Base-by-base conservation (phyloP, 2,329 filamentous ascomycete genomes). In the Trichoderma polysporum region DNA sequence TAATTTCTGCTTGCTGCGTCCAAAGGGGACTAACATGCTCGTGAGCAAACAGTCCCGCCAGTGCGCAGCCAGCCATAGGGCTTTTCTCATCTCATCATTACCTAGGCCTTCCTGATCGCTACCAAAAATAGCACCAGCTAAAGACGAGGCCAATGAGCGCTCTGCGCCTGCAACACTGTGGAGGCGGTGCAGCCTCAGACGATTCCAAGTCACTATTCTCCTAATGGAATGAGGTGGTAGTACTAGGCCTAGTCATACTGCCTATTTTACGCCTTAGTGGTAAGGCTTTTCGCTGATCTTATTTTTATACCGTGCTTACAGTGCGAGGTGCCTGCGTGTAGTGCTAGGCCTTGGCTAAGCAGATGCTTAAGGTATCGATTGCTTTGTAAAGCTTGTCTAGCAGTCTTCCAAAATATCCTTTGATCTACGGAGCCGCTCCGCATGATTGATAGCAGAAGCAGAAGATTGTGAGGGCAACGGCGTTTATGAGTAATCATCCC, bases 111-210 rank as follows among this genome's bases (percentile, higher is more conserved):
- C 22, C 57, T 52, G 54, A 33, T 41, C 56, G 27, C 15, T 47
- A 33, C 66, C 58, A 67, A 67, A 67, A 67, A 67, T 67, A 67
- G 66, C 58, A 63, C 29, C 58, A 57, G 37, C 25, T 41, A 52
- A 41, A 27, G 39, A 8, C 0, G 5, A 13, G 19, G 29, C 61
- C 61, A 64, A 64, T 64, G 35, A 56, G n/a, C n/a, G n/a, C n/a
- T 33, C n/a, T 19, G 33, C 50, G 50, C 33, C 66, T 31, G 27
- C 50, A 31, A 8, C 47, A 63, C 50, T 56, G 58, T 62, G 66
- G 66, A 67, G 66, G 66, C 66, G 57, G 66, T 58, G 66, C 66
- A 61, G 54, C 63, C 63, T 50, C 29, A 45, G 17, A 25, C 25
- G 12, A 31, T 58, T 31, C 45, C 39, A 53, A 63, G 22, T 59